Conservation (phyloP, 2,329 filamentous ascomycete genomes). For the Fusarium papillatum region DNA sequence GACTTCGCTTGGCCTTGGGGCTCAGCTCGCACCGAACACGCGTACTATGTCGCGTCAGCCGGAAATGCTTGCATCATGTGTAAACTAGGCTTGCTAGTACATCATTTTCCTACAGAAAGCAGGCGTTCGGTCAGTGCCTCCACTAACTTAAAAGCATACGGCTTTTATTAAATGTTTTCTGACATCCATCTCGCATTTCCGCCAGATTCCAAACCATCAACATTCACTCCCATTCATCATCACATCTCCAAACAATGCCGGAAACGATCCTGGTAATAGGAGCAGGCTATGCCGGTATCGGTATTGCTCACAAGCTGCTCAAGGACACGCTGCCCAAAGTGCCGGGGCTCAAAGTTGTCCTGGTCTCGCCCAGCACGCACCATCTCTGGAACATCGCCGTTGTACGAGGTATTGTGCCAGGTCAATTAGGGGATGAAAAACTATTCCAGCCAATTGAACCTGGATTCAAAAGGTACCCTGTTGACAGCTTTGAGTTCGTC, state of each 20-base stretch:
- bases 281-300: neutral
- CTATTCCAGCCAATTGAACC: neutral
- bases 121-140: neutral
- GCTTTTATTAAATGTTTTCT: neutral
- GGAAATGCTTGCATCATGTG: neutral
- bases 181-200: neutral
- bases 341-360: slow-evolving; percentile 1
- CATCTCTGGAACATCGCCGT: slow-evolving; percentile 8
- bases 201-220: too few relatives aligned
- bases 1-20: neutral
- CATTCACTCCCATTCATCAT: neutral
- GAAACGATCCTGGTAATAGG: neutral
- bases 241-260: neutral
- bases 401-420: slow-evolving; percentile 1
- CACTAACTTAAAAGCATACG: neutral
- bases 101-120: neutral
- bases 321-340: neutral
- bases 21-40: neutral
- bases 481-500: neutral
- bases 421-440: neutral
- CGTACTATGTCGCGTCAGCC: neutral
- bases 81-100: neutral
- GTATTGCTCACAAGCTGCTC: neutral
- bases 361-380: slow-evolving; percentile 3
- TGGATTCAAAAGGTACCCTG: neutral